Evolutionary conservation across 257 asterid species (phyloP).

Genomic region (Solanum dulcamara): DNA sequence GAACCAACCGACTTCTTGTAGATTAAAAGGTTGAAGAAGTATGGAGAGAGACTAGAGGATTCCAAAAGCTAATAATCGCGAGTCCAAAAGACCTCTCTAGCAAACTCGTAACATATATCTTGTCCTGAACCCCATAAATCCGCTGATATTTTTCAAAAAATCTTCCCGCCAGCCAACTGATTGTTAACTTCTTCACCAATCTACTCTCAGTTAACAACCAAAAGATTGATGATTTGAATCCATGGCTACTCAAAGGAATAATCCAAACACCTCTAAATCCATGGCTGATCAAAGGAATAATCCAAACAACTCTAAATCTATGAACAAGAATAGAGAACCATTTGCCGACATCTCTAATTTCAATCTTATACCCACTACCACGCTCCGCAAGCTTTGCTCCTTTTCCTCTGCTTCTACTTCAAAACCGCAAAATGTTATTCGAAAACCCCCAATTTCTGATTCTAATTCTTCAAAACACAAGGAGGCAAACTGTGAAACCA

Average conservation of each 20-base stretch:
- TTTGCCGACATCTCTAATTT: conserved; percentile 33
- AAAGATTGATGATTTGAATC: not conserved
- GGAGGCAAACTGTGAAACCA: too few relatives aligned
- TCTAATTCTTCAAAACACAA: too few relatives aligned
- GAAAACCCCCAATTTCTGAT: conserved; percentile 16
- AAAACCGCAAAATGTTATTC: not conserved
- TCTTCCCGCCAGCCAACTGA: not conserved
- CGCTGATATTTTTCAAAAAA: not conserved
- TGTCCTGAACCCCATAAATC: not conserved
- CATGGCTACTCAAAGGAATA: too few relatives aligned
- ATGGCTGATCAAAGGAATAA: too few relatives aligned
- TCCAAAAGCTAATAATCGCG: not conserved
- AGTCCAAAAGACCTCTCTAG: not conserved
- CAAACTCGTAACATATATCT: not conserved
- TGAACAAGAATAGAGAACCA: too few relatives aligned
- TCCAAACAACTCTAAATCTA: too few relatives aligned
- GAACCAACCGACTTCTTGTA: not conserved
- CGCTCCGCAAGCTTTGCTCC: conserved; percentile 28
- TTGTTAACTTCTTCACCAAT: not conserved
- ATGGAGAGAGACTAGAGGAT: not conserved
- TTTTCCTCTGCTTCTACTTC: not conserved
- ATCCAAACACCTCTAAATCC: too few relatives aligned
- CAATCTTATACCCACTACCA: conserved; percentile 30
- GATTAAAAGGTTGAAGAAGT: not conserved
- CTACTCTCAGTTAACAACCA: too few relatives aligned